Evolutionary conservation across 2,329 filamentous ascomycete species (phyloP), one percentile per base, ranked within the genome.

Genomic region (Pyrenophora teres): DNA sequence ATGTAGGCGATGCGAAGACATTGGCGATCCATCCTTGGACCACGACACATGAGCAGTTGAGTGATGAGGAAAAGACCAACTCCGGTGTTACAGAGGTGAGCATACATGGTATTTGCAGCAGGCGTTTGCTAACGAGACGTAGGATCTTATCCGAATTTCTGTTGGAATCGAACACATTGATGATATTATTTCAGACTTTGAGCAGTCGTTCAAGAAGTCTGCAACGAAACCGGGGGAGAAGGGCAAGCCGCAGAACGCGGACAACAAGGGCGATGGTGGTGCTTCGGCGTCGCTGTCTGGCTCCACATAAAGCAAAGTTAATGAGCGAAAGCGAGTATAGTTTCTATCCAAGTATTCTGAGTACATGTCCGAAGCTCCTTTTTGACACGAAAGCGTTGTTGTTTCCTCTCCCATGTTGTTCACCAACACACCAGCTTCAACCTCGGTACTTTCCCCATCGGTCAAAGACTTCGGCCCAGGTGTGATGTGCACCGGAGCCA

Each of bases 111-210:
- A 12, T 12, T 38, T 4, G 0, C 8, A 12, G 8, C 19, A 13
- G 15, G n/a, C 25, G 16, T 15, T 33, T 42, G 38, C 43, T 52
- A 40, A 52, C 31, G 15, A 9, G 3, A 5, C 43, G 9, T 73
- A 91, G 82, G 93, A 96, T 69, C 85, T 92, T 33, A 96, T 97
- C 75, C 89, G 93, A 57, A 94, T 97, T 69, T 97, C 92, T 0
- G 92, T 97, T 52, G 93, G 93, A 45, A 96, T 89, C 0, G 93
- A 97, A 78, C 92, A 97, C 74, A 96, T 97, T 71, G 92, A 96
- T 78, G 93, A 97, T 70, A 97, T 97, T 67, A 94, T 96, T 69
- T 88, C 87, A 64, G 93, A 97, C 76, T 97, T 97, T 72, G 88
- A 93, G 75, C 92, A 96, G 80, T 89, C 90, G 0, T 95, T 97